Conservation (phyloP, 805 yeast genomes). For the Groenewaldozyma tartarivorans region DNA sequence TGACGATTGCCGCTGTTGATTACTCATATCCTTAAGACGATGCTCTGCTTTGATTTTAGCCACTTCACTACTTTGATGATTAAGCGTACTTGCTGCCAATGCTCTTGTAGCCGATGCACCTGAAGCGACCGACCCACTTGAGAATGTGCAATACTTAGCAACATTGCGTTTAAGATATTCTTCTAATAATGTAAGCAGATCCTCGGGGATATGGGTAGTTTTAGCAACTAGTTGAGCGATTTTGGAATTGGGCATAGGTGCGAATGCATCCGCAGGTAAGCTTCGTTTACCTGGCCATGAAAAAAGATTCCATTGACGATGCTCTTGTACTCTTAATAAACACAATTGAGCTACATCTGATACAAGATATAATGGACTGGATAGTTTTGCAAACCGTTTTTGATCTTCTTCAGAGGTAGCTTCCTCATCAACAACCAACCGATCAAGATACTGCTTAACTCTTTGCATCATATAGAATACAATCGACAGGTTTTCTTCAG, state of each 20-base stretch:
- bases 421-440: conserved; percentile 30
- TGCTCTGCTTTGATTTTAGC: not conserved
- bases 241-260: conserved; percentile 45
- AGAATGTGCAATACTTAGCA: not conserved
- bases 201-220: conserved; percentile 47
- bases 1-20: not conserved
- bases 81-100: not conserved
- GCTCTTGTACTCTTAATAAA: conserved; percentile 47
- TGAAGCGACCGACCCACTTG: not conserved
- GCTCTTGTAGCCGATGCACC: not conserved
- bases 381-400: not conserved
- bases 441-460: conserved; percentile 69
- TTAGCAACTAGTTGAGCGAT: conserved; percentile 51
- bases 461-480: conserved; percentile 69
- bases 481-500: conserved; percentile 58
- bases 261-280: conserved; percentile 59
- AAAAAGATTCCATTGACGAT: conserved; percentile 57
- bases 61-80: not conserved
- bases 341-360: conserved; percentile 67
- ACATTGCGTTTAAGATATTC: conserved; percentile 4
- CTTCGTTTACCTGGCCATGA: conserved; percentile 77
- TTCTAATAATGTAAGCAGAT: conserved; percentile 22
- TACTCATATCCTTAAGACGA: not conserved
- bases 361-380: conserved; percentile 44
- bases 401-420: conserved; percentile 15